Evolutionary conservation across 2,329 filamentous ascomycete species (phyloP).

Genomic region (Botrytis porri): DNA sequence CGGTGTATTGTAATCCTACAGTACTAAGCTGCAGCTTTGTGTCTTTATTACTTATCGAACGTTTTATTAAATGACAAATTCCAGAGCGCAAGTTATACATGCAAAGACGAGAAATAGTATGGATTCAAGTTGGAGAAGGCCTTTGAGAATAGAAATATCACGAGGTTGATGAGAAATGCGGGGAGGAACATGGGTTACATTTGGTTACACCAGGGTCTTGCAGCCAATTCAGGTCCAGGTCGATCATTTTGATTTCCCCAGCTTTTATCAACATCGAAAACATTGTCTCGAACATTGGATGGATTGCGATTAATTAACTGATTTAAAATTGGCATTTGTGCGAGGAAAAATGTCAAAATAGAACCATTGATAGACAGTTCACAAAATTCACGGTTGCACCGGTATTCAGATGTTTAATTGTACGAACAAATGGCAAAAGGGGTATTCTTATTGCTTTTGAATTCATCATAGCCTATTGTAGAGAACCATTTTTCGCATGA

Average conservation of each 20-base stretch:
- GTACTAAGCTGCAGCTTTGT: neutral
- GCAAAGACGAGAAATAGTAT: neutral
- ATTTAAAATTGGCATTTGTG: neutral
- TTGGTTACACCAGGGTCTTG: neutral
- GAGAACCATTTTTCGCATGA: slow-evolving; percentile 28
- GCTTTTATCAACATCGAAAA: neutral
- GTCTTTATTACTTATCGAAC: neutral
- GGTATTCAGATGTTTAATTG: neutral
- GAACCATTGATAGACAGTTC: neutral
- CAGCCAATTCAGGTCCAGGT: neutral
- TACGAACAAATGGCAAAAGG: slow-evolving; percentile 17
- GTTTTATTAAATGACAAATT: neutral
- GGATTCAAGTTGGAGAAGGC: neutral
- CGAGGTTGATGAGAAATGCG: slow-evolving; percentile 19
- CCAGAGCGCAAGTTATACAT: neutral
- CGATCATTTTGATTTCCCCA: slow-evolving; percentile 1
- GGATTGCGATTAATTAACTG: neutral
- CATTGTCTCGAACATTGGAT: neutral
- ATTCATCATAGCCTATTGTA: slow-evolving; percentile 31
- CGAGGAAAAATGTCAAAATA: too few species aligned
- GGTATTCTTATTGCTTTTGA: slow-evolving; percentile 33
- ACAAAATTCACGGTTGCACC: slow-evolving; percentile 6
- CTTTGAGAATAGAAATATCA: neutral
- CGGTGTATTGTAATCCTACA: slow-evolving; percentile 7
- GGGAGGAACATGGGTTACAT: slow-evolving; percentile 1